These are phyloP conservation scores for Lophium mytilinum DNA, from an alignment of 495 filamentous ascomycete species.

Conservation along the genomic window DNA sequence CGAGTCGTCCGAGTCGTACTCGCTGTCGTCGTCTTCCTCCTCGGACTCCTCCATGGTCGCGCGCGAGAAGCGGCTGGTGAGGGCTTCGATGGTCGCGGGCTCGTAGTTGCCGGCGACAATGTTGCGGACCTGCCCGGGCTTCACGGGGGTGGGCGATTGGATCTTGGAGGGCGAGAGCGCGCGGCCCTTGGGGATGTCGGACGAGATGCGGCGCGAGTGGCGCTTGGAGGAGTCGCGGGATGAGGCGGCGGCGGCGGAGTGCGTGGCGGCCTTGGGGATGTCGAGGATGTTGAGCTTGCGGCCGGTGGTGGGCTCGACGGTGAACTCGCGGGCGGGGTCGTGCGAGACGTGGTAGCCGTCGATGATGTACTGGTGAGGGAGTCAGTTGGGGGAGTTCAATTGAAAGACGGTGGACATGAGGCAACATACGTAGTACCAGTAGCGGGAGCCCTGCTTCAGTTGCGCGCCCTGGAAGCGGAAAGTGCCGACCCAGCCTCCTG, in stretches of 20 bases:
- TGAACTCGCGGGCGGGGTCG: slow-evolving; percentile 83
- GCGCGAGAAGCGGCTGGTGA: slow-evolving; percentile 63
- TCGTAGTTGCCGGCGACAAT: slow-evolving; percentile 71
- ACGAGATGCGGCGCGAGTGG: slow-evolving; percentile 39
- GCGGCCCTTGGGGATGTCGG: slow-evolving; percentile 75
- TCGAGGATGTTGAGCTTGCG: slow-evolving; percentile 81
- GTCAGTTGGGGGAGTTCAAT: slow-evolving; percentile 11
- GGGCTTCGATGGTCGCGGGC: slow-evolving; percentile 54
- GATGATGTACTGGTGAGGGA: slow-evolving; percentile 72
- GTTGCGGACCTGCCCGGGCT: slow-evolving; percentile 74
- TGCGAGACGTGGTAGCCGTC: slow-evolving; percentile 98
- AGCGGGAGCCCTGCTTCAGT: slow-evolving; percentile 75
- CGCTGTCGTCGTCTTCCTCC: slow-evolving; percentile 51
- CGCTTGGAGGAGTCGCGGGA: slow-evolving; percentile 33
- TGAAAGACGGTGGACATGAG: not conserved
- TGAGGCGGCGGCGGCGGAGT: slow-evolving; percentile 27
- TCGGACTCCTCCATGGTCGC: slow-evolving; percentile 53
- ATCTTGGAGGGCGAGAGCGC: slow-evolving; percentile 83
- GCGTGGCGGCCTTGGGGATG: slow-evolving; percentile 44
- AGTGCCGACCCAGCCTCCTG: slow-evolving; percentile 84
- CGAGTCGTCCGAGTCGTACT: slow-evolving; percentile 43
- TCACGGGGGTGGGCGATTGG: slow-evolving; percentile 78
- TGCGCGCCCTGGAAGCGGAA: slow-evolving; percentile 87
- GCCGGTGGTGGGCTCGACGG: slow-evolving; percentile 92
- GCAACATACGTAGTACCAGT: slow-evolving; percentile 88